Percentiles rank a stretch among this genome's conserved stretches.
Conservation (phyloP, 495 filamentous ascomycete species). For the Hypoxylon trugodes region DNA sequence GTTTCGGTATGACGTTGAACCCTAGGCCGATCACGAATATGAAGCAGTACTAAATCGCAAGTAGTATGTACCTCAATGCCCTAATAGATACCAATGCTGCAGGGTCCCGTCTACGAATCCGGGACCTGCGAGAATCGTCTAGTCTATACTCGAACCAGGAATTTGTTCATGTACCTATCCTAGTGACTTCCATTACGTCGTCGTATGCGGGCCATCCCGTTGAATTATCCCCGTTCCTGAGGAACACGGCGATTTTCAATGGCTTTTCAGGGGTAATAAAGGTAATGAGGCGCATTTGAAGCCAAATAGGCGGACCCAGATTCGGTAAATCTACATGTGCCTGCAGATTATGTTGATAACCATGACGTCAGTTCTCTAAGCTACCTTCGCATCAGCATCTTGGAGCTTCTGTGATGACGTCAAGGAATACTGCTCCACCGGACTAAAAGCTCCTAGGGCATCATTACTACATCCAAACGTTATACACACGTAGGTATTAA, state of each 20-base stretch:
- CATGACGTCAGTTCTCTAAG: conserved; percentile 27
- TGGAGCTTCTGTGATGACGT: conserved; percentile 23
- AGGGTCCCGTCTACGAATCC: neutral
- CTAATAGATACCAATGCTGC: conserved; percentile 10
- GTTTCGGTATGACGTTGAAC: conserved; percentile 24
- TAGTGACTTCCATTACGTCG: conserved; percentile 16
- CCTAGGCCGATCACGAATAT: neutral
- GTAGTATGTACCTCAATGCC: neutral
- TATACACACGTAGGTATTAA: conserved; percentile 31
- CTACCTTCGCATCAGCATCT: too few relatives aligned
- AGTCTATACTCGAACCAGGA: neutral
- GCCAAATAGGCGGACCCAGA: conserved; percentile 7
- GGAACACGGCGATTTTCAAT: neutral
- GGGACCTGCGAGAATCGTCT: conserved; percentile 22
- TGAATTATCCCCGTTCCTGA: conserved; percentile 13
- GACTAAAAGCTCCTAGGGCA: conserved; percentile 26
- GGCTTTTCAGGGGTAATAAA: neutral
- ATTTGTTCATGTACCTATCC: neutral
- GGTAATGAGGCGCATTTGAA: neutral
- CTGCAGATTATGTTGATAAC: conserved; percentile 15
- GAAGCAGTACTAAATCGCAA: neutral
- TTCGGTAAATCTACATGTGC: conserved; percentile 23
- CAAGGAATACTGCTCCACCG: conserved; percentile 18
- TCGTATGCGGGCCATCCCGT: conserved; percentile 1
- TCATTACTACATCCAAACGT: conserved; percentile 23